Evolutionary conservation across 805 yeast species (phyloP), one percentile per base, ranked within the genome.

Genomic region (Kurtzmaniella cleridarum): DNA sequence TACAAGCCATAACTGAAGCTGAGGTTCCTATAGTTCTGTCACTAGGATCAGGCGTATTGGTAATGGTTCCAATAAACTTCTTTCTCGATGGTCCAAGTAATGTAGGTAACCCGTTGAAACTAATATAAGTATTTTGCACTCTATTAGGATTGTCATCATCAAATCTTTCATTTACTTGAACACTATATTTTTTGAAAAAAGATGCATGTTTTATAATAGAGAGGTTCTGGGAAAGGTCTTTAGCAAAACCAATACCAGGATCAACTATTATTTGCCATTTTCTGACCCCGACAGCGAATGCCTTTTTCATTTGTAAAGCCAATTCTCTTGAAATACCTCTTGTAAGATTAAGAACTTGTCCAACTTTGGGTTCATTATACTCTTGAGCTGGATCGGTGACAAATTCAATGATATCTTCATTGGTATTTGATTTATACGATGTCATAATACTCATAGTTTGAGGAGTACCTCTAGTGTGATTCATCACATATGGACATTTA

Each of bases 211-310:
- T 73, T 23, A 93, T 70, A 1, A 88, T 50, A 16, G 71, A 71
- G 26, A 90, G 47, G 57, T 90, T 91, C 53, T 90, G 95, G 6
- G 55, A 47, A n/a, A 73, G 50, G 38, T 71, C 73, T 57, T 93
- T 93, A n/a, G 98, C 97, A 61, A 93, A 93, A 2, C 99, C 98
- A 31, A 93, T 62, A 2, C 98, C 98, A 0, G 99, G 98, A 56
- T 93, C 99, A 3, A 89, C 53, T 13, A 93, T 78, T 3, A 93
- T 66, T 60, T 93, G 98, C 96, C 96, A 93, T 59, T 91, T 79
- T 42, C 72, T 69, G 1, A 91, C 78, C 3, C 96, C 96, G 0
- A 58, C 63, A 1, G 48, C 50, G 32, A 75, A 61, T 10, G 95
- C 95, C 39, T 64, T 69, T 0, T 58, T 48, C 23, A 88, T 69